phyloP scores from a whole-genome alignment of 169 alveolate species.

The Perkinsus olseni region DNA sequence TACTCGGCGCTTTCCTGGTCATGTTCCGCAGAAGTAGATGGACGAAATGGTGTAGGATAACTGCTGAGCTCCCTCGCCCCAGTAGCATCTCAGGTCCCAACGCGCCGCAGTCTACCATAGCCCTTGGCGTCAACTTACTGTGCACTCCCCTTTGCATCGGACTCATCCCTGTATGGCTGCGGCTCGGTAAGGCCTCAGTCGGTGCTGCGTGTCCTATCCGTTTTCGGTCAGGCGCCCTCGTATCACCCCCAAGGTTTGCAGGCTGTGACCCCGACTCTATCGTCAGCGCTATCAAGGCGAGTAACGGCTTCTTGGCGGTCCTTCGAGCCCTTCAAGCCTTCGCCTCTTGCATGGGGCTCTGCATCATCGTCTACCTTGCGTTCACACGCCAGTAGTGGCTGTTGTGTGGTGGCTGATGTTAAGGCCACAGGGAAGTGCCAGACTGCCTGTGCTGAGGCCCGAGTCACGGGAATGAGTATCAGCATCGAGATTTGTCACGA shows the following conservation, averaged over 20 bases:
- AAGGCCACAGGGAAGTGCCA: background rate
- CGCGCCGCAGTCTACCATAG: background rate
- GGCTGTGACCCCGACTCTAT: background rate
- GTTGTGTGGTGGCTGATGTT: background rate
- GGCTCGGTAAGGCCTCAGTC: background rate
- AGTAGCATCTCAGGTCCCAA: background rate
- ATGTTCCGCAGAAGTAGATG: background rate
- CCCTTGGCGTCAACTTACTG: background rate
- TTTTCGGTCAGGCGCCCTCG: background rate
- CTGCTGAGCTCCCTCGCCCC: background rate
- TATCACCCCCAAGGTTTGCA: background rate
- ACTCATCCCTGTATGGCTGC: background rate
- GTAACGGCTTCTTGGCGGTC: background rate
- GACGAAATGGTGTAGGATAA: background rate
- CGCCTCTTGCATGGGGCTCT: background rate
- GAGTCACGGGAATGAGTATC: background rate
- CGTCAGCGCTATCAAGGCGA: background rate
- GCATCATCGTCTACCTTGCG: background rate
- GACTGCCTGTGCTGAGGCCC: background rate
- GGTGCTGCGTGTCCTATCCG: background rate
- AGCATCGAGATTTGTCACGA: background rate
- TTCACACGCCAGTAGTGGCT: background rate
- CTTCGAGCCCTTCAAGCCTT: background rate
- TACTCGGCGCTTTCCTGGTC: background rate
- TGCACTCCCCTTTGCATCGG: background rate